Evolutionary conservation across 192 early-diverging fungal species (phyloP), one percentile per base, ranked within the genome.

Genomic region (Radiomyces spectabilis): DNA sequence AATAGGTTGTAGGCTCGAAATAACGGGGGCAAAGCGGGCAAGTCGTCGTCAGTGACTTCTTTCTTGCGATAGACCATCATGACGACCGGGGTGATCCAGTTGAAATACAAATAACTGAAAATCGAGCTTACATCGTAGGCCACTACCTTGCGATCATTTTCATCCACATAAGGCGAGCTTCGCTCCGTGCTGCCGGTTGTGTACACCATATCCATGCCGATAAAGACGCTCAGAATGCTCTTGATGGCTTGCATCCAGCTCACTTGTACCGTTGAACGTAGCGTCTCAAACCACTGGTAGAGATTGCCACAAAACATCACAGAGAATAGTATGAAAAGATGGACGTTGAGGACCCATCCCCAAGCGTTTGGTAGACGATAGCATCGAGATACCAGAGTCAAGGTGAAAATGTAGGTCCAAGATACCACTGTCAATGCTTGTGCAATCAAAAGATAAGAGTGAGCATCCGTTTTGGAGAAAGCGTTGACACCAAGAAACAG

Each of bases 61-160:
- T 69, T 68, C 41, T 75, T 69, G 7, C 57, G 54, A 4, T 57
- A 48, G 18, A 59, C 69, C 2, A 65, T 21, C 22, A 57, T 31
- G 46, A 79, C 61, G 5, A 75, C 15, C 3, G 45, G 29, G 4
- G 67, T 53, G 24, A 73, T 58, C 70, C 71, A 79, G 0, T 47
- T 27, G 32, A 68, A 79, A 48, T 53, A 68, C 15, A 75, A 40
- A 43, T 57, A 64, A 1, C 59, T 59, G 19, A 59, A 43, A 21
- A 74, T 68, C 12, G 72, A 74, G 2, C 58, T 19, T 5, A 48
- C 53, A 44, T 41, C 16, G 9, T 43, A 5, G 9, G 30, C 15
- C 27, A 46, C 29, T 5, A 66, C 57, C 9, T 21, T 18, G 7
- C 39, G 21, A 19, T 38, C 34, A 0, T 59, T 26, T 7, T 54